Evolutionary conservation across 202 grass and related monocot genomes (phyloP), one percentile per base, ranked within the genome.

Genomic region (Cymbopogon flexuosus): DNA sequence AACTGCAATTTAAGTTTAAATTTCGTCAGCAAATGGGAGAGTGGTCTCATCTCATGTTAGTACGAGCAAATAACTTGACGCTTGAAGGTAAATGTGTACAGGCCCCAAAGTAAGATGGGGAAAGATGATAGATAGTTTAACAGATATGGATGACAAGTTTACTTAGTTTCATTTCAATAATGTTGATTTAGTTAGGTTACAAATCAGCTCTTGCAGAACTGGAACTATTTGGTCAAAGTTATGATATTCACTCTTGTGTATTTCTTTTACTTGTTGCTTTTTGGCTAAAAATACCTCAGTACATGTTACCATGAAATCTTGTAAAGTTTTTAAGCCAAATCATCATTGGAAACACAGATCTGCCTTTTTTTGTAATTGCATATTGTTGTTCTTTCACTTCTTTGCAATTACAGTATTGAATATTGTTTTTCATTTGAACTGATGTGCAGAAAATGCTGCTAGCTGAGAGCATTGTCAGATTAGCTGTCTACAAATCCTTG

Each of bases 221-320:
- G 30, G 30, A 27, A 37, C 31, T 39, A 3, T 56, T 35, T 54
- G 62, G 31, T 22, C 68, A 56, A 56, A 64, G 29, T 65, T 30
- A 42, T 47, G 68, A 47, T 45, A 47, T 71, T 71, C 68, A 63
- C 42, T 35, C 13, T 47, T 19, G 59, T 4, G 1, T 52, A 10
- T 49, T 33, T 24, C 10, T 21, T 60, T 61, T 42, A 76, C 30
- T 29, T 63, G 70, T n/a, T 63, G 0, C 8, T 63, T 51, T 79
- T 29, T 46, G 65, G 27, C 33, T 47, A 22, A 29, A 22, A 29
- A 34, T 66, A 15, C 45, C 31, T 16, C n/a, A 18, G 12, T 60
- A 54, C n/a, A 79, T 79, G 46, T 27, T 54, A 24, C 63, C n/a
- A 39, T 67, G 62, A 54, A 65, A 66, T 65, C 56, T 65, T 42